Evolutionary conservation across 1,284 basidiomycete genomes (phyloP).

Genomic region (Sanguinoderma infundibulare): DNA sequence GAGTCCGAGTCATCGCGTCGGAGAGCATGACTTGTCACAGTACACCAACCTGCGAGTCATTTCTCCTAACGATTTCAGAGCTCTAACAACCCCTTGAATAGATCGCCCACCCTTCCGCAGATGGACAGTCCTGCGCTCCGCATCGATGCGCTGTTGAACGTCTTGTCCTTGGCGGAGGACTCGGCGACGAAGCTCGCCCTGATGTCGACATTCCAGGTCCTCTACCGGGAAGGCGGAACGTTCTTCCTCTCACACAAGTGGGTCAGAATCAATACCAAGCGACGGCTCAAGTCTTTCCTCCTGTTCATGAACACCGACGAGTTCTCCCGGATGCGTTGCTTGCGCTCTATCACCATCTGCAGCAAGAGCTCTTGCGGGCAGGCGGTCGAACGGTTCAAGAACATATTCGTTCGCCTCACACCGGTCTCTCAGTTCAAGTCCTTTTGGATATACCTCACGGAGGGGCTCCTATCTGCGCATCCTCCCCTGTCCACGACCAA

Average conservation of each 20-base stretch:
- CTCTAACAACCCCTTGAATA: too few relatives aligned
- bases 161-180: too few relatives aligned
- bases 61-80: too few relatives aligned
- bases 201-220: not conserved
- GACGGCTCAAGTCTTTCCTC: not conserved
- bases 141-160: too few relatives aligned
- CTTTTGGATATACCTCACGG: not conserved
- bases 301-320: not conserved
- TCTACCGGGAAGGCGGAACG: not conserved
- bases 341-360: not conserved
- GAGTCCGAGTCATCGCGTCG: too few relatives aligned
- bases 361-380: not conserved
- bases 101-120: too few relatives aligned
- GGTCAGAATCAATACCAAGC: not conserved
- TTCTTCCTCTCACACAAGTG: not conserved
- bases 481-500: not conserved
- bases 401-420: not conserved
- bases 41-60: too few relatives aligned
- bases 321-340: not conserved
- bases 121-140: too few relatives aligned
- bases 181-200: not conserved
- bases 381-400: not conserved
- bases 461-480: not conserved
- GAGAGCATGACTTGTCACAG: too few relatives aligned
- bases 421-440: not conserved